Evolutionary conservation across 1,284 basidiomycete species (phyloP), one percentile per base, ranked within the genome.

Genomic region (Moniliella sp.): DNA sequence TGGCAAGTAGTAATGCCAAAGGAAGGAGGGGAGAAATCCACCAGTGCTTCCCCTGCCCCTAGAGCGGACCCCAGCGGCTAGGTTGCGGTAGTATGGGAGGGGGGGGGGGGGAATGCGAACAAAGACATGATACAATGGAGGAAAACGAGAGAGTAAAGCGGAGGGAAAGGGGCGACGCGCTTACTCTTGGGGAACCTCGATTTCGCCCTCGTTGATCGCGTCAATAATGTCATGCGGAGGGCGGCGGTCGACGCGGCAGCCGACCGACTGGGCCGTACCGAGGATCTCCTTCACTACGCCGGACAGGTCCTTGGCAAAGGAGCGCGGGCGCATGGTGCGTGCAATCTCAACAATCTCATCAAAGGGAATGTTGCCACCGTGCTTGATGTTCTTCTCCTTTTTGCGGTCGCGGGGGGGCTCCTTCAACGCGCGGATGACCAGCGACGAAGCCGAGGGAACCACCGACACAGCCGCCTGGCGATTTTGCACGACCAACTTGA

Each of bases 341-440:
- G 83, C 83, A 64, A 88, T 86, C 42, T 88, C 78, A 62, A 83
- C 68, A 61, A 97, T 83, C 67, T 91, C 80, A 62, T 94, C 88
- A 39, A 97, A 70, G 38, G 84, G 63, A 50, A 99, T 73, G 71
- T 94, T 97, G 45, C 91, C 91, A 42, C 68, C 67, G 73, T 99
- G 91, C 66, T 84, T 86, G 69, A 94, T 88, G 73, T 97, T 97
- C 73, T 99, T 99, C 73, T 94, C 84, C 75, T 99, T 99, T 69
- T 99, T 99, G 57, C 91, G 77, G 70, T 99, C 88, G 63, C 88
- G 83, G 57, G 83, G 83, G 49, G 88, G 88, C 71, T 97, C n/a
- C 53, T 99, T 99, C 64, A 99, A 77, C 45, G 91, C 88, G 62
- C 76, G 77, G 71, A 99, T 94, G 66, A 99, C 84, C 34, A 99